phyloP scores from a whole-genome alignment of 208 protist genomes.

The Leishmania amazonensis region DNA sequence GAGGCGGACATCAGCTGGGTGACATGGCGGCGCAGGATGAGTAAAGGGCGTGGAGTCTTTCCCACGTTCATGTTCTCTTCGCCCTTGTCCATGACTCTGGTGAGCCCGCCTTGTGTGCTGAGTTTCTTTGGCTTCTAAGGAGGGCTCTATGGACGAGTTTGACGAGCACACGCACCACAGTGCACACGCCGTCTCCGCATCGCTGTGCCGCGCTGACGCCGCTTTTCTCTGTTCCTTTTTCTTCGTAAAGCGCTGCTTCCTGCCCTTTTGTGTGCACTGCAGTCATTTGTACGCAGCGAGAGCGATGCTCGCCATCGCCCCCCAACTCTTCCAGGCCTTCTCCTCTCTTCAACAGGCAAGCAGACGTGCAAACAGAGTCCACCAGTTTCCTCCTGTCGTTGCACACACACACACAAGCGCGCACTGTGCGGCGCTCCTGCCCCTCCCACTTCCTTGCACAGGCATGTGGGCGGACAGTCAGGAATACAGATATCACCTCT shows the following conservation, averaged over 20 bases:
- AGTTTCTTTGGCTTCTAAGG: not conserved
- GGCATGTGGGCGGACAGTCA: not conserved
- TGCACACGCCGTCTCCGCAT: not conserved
- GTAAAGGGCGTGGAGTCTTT: not conserved
- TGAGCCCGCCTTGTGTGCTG: not conserved
- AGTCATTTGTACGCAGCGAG: no score
- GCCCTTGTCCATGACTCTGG: not conserved
- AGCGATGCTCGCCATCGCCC: not conserved
- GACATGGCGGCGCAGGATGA: not conserved
- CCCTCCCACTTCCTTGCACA: not conserved
- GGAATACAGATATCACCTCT: not conserved
- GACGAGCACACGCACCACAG: not conserved
- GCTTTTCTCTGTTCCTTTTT: not conserved
- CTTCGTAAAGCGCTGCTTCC: not conserved
- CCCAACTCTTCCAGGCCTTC: not conserved
- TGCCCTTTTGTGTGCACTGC: not conserved
- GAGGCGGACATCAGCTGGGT: slow-evolving; percentile 3
- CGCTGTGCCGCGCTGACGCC: not conserved
- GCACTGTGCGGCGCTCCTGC: not conserved
- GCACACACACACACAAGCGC: not conserved
- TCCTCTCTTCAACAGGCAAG: not conserved
- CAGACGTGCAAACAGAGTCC: not conserved
- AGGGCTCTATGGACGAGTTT: not conserved
- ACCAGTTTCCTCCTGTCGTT: not conserved
- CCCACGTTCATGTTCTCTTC: not conserved